These are phyloP conservation scores for Lyophyllum shimeji DNA, from an alignment of 768 basidiomycete species.

Conservation along the genomic window DNA sequence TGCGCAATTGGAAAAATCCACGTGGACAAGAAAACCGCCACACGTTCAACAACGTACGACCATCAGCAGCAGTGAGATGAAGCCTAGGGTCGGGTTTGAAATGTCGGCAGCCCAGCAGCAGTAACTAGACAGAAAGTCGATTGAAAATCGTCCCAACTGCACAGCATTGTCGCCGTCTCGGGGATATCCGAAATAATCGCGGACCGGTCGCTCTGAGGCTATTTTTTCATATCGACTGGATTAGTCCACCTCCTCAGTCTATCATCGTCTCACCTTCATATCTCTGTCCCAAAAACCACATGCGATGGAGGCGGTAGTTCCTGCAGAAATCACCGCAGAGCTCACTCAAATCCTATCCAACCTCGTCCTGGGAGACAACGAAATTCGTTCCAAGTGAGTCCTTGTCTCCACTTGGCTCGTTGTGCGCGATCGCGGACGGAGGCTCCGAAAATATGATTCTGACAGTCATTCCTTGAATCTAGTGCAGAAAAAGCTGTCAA, in stretches of 20 bases:
- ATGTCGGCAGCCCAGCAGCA: too few relatives aligned
- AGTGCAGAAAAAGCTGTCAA: constrained; percentile 84
- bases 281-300: not conserved
- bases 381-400: constrained; percentile 68
- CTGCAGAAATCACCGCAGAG: constrained; percentile 71
- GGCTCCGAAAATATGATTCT: not conserved
- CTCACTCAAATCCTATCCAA: constrained; percentile 85
- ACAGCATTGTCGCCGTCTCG: too few relatives aligned
- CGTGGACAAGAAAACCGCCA: too few relatives aligned
- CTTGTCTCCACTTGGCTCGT: not conserved
- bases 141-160: too few relatives aligned
- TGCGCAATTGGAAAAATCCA: too few relatives aligned
- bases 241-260: not conserved
- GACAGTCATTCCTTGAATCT: constrained; percentile 1
- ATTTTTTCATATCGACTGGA: not conserved
- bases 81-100: too few relatives aligned
- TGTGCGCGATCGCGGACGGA: not conserved
- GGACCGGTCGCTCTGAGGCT: too few relatives aligned
- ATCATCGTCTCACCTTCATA: not conserved
- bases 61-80: too few relatives aligned
- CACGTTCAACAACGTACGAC: too few relatives aligned
- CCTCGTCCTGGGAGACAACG: constrained; percentile 81
- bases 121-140: too few relatives aligned
- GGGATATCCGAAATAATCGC: too few relatives aligned
- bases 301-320: constrained; percentile 49